These are phyloP conservation scores for Ascochyta rabiei DNA, from an alignment of 2,329 filamentous ascomycete genomes.

Conservation along the genomic window DNA sequence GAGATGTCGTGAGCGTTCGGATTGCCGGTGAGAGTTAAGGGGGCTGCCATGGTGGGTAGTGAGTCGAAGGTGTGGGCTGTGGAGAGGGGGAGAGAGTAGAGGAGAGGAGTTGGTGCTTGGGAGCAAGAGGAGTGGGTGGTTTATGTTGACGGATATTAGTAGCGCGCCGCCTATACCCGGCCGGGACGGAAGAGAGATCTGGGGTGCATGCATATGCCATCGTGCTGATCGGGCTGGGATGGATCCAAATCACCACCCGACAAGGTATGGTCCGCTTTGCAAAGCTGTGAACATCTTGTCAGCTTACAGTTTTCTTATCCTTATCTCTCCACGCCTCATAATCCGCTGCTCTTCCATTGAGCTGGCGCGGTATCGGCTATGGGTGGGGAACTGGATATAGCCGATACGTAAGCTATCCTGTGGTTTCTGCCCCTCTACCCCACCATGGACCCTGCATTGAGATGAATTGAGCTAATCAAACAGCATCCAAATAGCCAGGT, in stretches of 20 bases:
- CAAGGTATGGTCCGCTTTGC: background rate
- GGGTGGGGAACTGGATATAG: background rate
- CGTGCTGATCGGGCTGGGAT: background rate
- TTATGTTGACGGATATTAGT: background rate
- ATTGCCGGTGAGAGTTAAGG: conserved; percentile 41
- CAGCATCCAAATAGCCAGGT: too few species aligned
- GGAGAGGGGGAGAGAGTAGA: background rate
- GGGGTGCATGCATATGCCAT: conserved; percentile 1
- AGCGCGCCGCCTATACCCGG: background rate
- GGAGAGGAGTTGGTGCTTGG: too few species aligned
- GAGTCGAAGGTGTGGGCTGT: background rate
- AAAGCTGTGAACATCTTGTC: background rate
- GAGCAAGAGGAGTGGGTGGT: too few species aligned
- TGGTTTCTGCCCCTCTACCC: background rate
- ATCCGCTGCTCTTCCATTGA: too few species aligned
- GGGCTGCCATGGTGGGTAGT: conserved; percentile 9
- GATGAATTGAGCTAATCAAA: too few species aligned
- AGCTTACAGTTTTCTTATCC: too few species aligned
- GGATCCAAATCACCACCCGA: background rate
- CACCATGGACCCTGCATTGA: conserved; percentile 4
- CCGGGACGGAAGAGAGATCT: background rate
- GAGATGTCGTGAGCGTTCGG: conserved; percentile 47
- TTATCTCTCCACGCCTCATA: too few species aligned
- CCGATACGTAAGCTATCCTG: background rate
- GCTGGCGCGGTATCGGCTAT: background rate